Base-by-base conservation (phyloP, 257 asterid genomes). In the Salvia hispanica region DNA sequence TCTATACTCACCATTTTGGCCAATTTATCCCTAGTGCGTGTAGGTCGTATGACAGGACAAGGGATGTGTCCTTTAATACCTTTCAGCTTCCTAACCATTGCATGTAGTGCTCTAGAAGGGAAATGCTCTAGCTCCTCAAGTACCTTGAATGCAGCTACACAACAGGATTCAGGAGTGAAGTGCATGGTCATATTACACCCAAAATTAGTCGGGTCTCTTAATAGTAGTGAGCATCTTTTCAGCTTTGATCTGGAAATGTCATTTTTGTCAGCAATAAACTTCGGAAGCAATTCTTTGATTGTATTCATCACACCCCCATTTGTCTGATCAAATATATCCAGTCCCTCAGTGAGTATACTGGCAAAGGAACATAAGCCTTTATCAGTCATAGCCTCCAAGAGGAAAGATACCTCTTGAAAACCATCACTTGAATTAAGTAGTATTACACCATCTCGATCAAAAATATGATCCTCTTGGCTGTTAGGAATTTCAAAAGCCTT, bases 81-180 rank as follows among this genome's bases (percentile, higher is more conserved):
- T 66, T 51, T 76, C 58, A 90, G 82, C 76, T 84, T 90, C 76
- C 95, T 85, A 12, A 33, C 69, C 97, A 93, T 93, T 75, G 90
- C 86, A 7, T 6, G 40, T 47, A 90, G 59, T 9, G 88, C 69
- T 55, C 57, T 71, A 53, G 33, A 3, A 52, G 87, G 78, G 31
- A 93, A 74, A 62, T 81, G 78, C 72, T 78, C 85, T 15, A 93
- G 89, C 36, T 66, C 74, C 73, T 81, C 78, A 67, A 88, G 78
- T 58, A 93, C 78, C 65, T 73, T 76, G 6, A 74, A 25, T 33
- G 86, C 90, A 76, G 92, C 90, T 45, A 76, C 80, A 67, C 11
- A 74, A 81, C 81, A 85, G 42, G 78, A 66, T 31, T 76, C 78
- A 31, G 78, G 64, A 61, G 80, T 65, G 42, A 75, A 62, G 58